Base-by-base conservation (phyloP, 768 basidiomycete genomes). In the Mycena rosella region DNA sequence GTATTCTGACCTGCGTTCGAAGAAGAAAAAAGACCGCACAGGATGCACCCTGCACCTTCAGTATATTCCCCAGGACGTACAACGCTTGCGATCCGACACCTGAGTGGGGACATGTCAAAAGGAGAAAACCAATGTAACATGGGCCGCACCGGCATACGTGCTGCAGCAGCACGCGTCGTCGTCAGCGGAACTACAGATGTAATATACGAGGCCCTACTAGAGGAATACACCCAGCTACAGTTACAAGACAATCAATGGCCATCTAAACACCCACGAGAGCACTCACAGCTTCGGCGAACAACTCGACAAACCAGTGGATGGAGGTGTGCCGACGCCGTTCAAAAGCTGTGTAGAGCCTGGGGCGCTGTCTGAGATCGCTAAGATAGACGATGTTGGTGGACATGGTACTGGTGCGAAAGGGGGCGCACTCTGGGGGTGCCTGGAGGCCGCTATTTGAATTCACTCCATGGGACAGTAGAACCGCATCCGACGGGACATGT, bases 141-240 rank as follows among this genome's bases (percentile, higher is more conserved):
- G 3, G 32, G 15, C 9, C 52, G 26, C 76, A 62, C 89, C 89
- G 85, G 71, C 42, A 36, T 61, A 45, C 38, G 42, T 27, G 48
- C 27, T 20, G 24, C 18, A 49, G 0, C 18, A 26, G 10, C 32
- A 11, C 27, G 6, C 2, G 22, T 36, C 52, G 6, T 17, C n/a
- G 45, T 29, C 0, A 45, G 58, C 32, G 55, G 64, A 40, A 40
- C 32, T 6, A 34, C 32, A 18, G 40, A 27, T 9, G 45, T 27
- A 79, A 80, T 62, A 85, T 89, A 24, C n/a, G 27, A 36, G 34
- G 34, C 7, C 34, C 8, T 24, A 67, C 69, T 89, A 91, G 63
- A 91, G 76, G 74, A 89, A 90, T 20, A 87, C 88, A 14, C 89
- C 90, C 38, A 88, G 53, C 89, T 90, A 67, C 24, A 45, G 42